Evolutionary conservation across 1,284 basidiomycete genomes (phyloP), one percentile per base, ranked within the genome.

Genomic region (Marasmius oreades): DNA sequence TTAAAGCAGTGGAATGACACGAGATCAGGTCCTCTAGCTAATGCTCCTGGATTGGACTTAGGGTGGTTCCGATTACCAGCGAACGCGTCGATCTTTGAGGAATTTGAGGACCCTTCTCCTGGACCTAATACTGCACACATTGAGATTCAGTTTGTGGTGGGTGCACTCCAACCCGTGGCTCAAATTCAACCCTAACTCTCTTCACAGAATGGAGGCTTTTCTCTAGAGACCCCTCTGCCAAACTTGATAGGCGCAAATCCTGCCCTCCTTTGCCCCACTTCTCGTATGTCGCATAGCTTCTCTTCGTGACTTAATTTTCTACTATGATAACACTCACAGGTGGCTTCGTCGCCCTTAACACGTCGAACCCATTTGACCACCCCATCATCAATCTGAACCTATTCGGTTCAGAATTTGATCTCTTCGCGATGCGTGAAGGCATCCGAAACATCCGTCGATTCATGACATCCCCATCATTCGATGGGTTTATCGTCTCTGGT

Each of bases 51-150:
- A 10, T 56, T 45, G 16, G 58, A 62, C 33, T 31, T 62, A n/a
- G 64, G 48, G 1, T 65, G 61, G 61, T 23, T 64, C 37, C 56
- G 64, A 5, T 22, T 65, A 10, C 55, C 61, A 1, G 48, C 47
- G 2, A 59, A 55, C 46, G 57, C 58, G 6, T n/a, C 54, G 43
- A 55, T 63, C 18, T 58, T 55, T 16, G 50, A 44, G 26, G 31
- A 44, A 24, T 39, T 52, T n/a, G 11, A 56, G 8, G 63, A 64
- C 47, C 61, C 64, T 14, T 51, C 64, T 5, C 46, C 57, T 2
- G 63, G 64, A 14, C 55, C 59, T 8, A 37, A 44, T 12, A 61
- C 45, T 26, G 22, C 20, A 16, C 45, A 47, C n/a, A 22, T 47
- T 3, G 45, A 47, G n/a, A 22, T 47, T 16, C 7, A 24, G 22